phyloP scores from a whole-genome alignment of 768 basidiomycete genomes.

The Suillus discolor region DNA sequence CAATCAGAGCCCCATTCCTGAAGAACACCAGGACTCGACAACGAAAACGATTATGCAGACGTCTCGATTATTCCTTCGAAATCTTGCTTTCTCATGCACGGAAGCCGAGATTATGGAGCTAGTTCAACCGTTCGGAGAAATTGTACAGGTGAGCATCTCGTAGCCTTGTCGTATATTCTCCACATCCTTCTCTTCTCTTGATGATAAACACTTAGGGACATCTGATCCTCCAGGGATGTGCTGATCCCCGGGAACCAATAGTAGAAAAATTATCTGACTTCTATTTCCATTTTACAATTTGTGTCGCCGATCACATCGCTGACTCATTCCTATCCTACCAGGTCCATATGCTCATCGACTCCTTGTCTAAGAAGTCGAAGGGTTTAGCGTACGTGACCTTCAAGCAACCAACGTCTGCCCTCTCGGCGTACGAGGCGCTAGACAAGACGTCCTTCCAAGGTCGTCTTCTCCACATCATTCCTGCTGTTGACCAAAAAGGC shows the following conservation, averaged over 20 bases:
- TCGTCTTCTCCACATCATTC: slow-evolving; percentile 86
- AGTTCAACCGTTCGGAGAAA: slow-evolving; percentile 68
- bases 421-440: slow-evolving; percentile 74
- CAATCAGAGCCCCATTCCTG: slow-evolving; percentile 7
- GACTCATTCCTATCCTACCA: slow-evolving; percentile 23
- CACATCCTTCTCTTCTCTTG: slow-evolving; percentile 19
- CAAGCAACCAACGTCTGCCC: slow-evolving; percentile 44
- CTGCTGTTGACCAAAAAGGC: slow-evolving; percentile 71
- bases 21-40: slow-evolving; percentile 32
- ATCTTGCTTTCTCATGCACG: slow-evolving; percentile 85
- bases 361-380: slow-evolving; percentile 48
- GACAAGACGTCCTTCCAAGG: slow-evolving; percentile 92
- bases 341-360: slow-evolving; percentile 61
- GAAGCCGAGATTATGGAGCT: slow-evolving; percentile 66
- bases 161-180: neutral
- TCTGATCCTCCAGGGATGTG: slow-evolving; percentile 45
- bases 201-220: slow-evolving; percentile 53
- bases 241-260: slow-evolving; percentile 53
- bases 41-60: slow-evolving; percentile 67
- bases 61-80: slow-evolving; percentile 88
- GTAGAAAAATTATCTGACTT: slow-evolving; percentile 50
- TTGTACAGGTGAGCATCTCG: slow-evolving; percentile 67
- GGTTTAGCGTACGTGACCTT: slow-evolving; percentile 68
- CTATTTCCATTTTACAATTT: neutral
- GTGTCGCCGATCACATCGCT: neutral